Evolutionary conservation across 768 basidiomycete species (phyloP).

Genomic region (Boletus pseudopeckii): DNA sequence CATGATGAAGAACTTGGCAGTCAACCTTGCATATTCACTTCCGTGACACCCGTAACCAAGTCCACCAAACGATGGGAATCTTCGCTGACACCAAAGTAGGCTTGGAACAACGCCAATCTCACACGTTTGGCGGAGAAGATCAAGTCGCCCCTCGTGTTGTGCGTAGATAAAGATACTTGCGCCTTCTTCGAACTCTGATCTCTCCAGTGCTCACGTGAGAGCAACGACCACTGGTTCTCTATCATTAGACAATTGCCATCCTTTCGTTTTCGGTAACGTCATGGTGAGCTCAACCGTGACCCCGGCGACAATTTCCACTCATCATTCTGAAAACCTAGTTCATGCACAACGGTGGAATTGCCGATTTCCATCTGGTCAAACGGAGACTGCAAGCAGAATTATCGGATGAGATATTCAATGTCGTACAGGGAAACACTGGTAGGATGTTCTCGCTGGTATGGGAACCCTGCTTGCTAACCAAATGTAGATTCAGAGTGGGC

Average conservation of each 20-base stretch:
- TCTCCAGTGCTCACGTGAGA: constrained; percentile 77
- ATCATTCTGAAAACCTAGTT: constrained; percentile 48
- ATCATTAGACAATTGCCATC: constrained; percentile 94
- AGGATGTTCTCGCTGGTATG: constrained; percentile 8
- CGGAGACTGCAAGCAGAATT: constrained; percentile 72
- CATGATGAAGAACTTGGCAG: constrained; percentile 78
- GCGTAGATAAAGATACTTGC: constrained; percentile 27
- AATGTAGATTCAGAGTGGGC: constrained; percentile 91
- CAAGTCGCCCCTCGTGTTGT: constrained; percentile 94
- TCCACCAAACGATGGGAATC: not conserved
- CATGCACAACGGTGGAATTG: constrained; percentile 97
- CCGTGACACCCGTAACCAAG: constrained; percentile 76
- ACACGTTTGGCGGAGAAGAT: constrained; percentile 95
- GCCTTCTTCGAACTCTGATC: not conserved
- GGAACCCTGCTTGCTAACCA: not conserved
- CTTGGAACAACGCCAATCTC: constrained; percentile 96
- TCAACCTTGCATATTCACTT: constrained; percentile 95
- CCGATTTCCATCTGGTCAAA: constrained; percentile 79
- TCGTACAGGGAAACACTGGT: constrained; percentile 93
- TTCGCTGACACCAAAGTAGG: constrained; percentile 45
- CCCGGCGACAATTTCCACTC: not conserved
- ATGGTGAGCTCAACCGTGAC: constrained; percentile 55
- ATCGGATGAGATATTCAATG: constrained; percentile 80
- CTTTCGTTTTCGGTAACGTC: constrained; percentile 86
- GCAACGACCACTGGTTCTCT: constrained; percentile 90